Evolutionary conservation across 2,329 filamentous ascomycete species (phyloP).

Genomic region (Trichoderma atroviride): DNA sequence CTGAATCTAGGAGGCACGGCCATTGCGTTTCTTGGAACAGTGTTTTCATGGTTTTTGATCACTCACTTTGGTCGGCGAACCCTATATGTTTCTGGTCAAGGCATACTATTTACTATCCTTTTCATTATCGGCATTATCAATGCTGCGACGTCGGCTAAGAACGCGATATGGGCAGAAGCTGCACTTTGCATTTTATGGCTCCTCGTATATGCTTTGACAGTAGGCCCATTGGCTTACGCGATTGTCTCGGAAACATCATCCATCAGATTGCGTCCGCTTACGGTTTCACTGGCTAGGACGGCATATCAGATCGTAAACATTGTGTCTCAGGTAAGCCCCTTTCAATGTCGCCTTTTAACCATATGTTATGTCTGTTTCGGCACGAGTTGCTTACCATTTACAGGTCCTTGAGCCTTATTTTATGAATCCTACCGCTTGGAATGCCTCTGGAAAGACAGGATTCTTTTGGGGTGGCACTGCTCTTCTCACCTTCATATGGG

Average conservation of each 20-base stretch:
- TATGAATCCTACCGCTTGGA: constrained; percentile 50
- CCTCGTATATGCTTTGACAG: constrained; percentile 42
- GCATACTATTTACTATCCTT: constrained; percentile 42
- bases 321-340: constrained; percentile 44
- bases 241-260: constrained; percentile 48
- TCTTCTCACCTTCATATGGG: constrained; percentile 52
- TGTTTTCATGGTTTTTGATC: constrained; percentile 47
- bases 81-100: constrained; percentile 49
- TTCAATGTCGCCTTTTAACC: not conserved
- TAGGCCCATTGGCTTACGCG: constrained; percentile 44
- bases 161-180: constrained; percentile 41
- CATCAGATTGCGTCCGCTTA: constrained; percentile 56
- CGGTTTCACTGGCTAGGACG: constrained; percentile 54
- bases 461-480: constrained; percentile 54
- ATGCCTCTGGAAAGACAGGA: constrained; percentile 51
- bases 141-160: constrained; percentile 34
- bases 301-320: constrained; percentile 51
- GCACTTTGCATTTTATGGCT: constrained; percentile 41
- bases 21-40: constrained; percentile 48
- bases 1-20: constrained; percentile 44
- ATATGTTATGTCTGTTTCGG: not conserved
- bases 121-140: constrained; percentile 48
- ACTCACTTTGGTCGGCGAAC: constrained; percentile 48
- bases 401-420: constrained; percentile 52
- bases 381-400: not conserved